phyloP scores from a whole-genome alignment of 1,284 basidiomycete genomes.

The Trichosporon sp. region DNA sequence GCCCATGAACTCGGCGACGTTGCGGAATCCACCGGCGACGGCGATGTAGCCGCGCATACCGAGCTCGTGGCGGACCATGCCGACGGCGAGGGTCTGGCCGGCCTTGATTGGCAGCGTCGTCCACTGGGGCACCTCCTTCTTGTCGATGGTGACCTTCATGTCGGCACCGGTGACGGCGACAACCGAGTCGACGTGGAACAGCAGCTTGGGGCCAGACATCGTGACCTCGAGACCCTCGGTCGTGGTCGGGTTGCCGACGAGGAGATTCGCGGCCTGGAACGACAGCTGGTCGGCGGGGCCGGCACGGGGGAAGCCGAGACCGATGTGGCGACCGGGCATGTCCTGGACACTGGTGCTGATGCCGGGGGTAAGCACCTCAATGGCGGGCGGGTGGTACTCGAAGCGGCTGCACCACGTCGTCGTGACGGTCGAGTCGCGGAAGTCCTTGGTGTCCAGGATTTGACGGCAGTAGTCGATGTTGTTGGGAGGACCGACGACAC shows the following conservation, averaged over 20 bases:
- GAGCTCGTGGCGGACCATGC: slow-evolving; percentile 45
- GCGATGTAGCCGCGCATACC: slow-evolving; percentile 59
- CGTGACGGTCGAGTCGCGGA: slow-evolving; percentile 54
- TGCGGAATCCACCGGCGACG: slow-evolving; percentile 60
- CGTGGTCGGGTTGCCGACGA: slow-evolving; percentile 58
- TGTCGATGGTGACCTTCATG: slow-evolving; percentile 54
- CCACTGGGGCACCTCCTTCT: slow-evolving; percentile 54
- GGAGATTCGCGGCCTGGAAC: slow-evolving; percentile 59
- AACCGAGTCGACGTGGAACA: slow-evolving; percentile 56
- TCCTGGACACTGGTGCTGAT: slow-evolving; percentile 64
- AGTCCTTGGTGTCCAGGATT: slow-evolving; percentile 52
- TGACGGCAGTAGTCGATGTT: slow-evolving; percentile 57
- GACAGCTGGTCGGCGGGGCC: slow-evolving; percentile 65
- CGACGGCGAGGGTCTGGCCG: slow-evolving; percentile 53
- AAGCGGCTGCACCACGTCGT: slow-evolving; percentile 56
- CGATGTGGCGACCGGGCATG: slow-evolving; percentile 58
- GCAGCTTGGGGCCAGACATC: slow-evolving; percentile 42
- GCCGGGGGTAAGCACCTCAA: slow-evolving; percentile 60
- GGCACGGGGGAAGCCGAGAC: slow-evolving; percentile 62
- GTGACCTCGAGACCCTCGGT: slow-evolving; percentile 61
- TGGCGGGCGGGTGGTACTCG: slow-evolving; percentile 44
- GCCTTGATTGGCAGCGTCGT: slow-evolving; percentile 53
- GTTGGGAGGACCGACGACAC: slow-evolving; percentile 57
- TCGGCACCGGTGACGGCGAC: slow-evolving; percentile 59
- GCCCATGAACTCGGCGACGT: slow-evolving; percentile 57